These are phyloP conservation scores for Botrytis fragariae DNA, from an alignment of 2,329 filamentous ascomycete species.

Conservation along the genomic window DNA sequence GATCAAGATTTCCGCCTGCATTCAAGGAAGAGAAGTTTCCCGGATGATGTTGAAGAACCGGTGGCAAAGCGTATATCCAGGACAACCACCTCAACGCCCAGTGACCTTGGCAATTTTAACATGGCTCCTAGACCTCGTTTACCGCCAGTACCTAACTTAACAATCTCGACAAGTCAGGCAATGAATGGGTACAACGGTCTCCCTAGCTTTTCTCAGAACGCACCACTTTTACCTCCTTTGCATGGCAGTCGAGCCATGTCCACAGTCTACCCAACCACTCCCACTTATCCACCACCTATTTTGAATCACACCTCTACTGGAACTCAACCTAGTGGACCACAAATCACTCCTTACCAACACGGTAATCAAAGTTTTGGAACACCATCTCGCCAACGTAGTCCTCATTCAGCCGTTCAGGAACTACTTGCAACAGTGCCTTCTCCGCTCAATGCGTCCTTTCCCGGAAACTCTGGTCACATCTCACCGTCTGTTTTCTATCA, in stretches of 20 bases:
- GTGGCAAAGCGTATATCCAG: conserved; percentile 49
- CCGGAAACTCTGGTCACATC: conserved; percentile 49
- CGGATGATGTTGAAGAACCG: conserved; percentile 53
- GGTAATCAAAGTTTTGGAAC: conserved; percentile 28
- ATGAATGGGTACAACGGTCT: conserved; percentile 29
- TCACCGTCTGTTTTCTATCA: conserved; percentile 87
- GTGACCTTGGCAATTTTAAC: conserved; percentile 20
- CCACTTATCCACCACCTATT: conserved; percentile 46
- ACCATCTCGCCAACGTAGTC: conserved; percentile 38
- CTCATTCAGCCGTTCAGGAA: conserved; percentile 36
- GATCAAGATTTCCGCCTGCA: conserved; percentile 39
- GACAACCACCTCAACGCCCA: conserved; percentile 19
- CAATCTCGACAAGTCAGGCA: conserved; percentile 41
- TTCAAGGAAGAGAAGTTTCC: conserved; percentile 56
- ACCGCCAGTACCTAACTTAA: conserved; percentile 65
- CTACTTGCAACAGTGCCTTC: conserved; percentile 40
- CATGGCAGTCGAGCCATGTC: conserved; percentile 63
- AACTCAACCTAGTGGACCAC: conserved; percentile 14
- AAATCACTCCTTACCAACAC: conserved; percentile 12
- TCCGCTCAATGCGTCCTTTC: conserved; percentile 38
- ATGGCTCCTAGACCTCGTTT: conserved; percentile 49
- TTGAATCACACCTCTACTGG: conserved; percentile 39
- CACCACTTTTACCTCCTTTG: conserved; percentile 35
- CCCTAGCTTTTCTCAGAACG: conserved; percentile 30
- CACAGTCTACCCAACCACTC: conserved; percentile 63